A percentile compares a stretch with the other conserved stretches of the same genome.
phyloP scores from a whole-genome alignment of 768 basidiomycete species.

The Macrocybe gigantea region DNA sequence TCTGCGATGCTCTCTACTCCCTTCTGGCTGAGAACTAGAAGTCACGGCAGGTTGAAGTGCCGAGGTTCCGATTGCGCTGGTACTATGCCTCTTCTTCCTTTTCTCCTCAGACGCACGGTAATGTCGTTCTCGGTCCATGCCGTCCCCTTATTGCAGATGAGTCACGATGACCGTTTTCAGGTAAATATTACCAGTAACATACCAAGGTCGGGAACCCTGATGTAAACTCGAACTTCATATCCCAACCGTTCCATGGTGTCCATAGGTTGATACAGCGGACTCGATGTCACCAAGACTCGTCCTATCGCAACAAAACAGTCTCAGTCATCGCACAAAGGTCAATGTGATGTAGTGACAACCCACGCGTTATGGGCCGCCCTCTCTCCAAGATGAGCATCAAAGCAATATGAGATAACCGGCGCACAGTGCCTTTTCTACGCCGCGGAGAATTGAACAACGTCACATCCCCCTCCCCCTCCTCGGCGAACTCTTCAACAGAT shows the following conservation, averaged over 20 bases:
- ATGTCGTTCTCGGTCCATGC: constrained; percentile 45
- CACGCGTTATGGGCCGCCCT: constrained; percentile 66
- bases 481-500: not conserved
- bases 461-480: constrained; percentile 3
- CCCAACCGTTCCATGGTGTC: constrained; percentile 65
- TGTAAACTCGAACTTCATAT: constrained; percentile 67
- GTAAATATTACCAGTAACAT: constrained; percentile 1
- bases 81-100: constrained; percentile 13
- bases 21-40: constrained; percentile 10
- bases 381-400: constrained; percentile 77
- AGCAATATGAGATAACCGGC: constrained; percentile 67
- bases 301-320: constrained; percentile 15
- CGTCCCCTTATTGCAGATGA: constrained; percentile 30
- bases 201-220: constrained; percentile 64
- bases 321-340: not conserved
- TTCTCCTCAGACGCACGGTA: constrained; percentile 6
- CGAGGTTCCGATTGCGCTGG: constrained; percentile 16
- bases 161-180: not conserved
- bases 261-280: constrained; percentile 81
- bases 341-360: constrained; percentile 9
- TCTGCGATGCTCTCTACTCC: constrained; percentile 20
- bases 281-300: constrained; percentile 74
- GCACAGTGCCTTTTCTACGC: constrained; percentile 10
- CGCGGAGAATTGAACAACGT: not conserved
- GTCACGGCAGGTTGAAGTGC: not conserved